Evolutionary conservation across 768 basidiomycete genomes (phyloP).

Genomic region (Clitopilus hobsonii): DNA sequence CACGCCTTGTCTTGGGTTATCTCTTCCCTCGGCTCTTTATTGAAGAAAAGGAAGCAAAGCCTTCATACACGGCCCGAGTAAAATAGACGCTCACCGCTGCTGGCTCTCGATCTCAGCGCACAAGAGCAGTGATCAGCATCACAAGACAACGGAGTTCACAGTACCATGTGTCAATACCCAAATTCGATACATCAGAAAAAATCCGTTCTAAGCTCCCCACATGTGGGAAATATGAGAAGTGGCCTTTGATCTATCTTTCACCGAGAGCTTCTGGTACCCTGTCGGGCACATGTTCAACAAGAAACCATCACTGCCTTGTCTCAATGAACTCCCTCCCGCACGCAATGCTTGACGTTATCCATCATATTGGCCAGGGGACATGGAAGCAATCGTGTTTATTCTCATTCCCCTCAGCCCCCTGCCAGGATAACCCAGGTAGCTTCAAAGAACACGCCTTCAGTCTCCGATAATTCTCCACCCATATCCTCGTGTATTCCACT

Average conservation of each 20-base stretch:
- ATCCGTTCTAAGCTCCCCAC: conserved; percentile 21
- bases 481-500: not conserved
- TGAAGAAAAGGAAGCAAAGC: not conserved
- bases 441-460: not conserved
- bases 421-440: not conserved
- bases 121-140: conserved; percentile 9
- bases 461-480: not conserved
- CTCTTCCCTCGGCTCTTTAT: not conserved
- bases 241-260: conserved; percentile 19
- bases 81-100: not conserved
- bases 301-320: conserved; percentile 1
- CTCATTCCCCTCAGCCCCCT: not conserved
- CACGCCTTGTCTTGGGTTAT: not conserved
- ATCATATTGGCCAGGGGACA: not conserved
- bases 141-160: conserved; percentile 26
- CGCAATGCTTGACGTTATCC: not conserved
- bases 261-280: not conserved
- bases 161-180: conserved; percentile 25
- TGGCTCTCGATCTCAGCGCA: not conserved
- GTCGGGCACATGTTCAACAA: not conserved
- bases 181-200: conserved; percentile 24
- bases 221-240: conserved; percentile 26
- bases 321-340: not conserved
- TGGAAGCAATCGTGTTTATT: not conserved
- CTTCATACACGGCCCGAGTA: not conserved